phyloP scores from a whole-genome alignment of 345 rosid genomes.

The Heritiera fomes region DNA sequence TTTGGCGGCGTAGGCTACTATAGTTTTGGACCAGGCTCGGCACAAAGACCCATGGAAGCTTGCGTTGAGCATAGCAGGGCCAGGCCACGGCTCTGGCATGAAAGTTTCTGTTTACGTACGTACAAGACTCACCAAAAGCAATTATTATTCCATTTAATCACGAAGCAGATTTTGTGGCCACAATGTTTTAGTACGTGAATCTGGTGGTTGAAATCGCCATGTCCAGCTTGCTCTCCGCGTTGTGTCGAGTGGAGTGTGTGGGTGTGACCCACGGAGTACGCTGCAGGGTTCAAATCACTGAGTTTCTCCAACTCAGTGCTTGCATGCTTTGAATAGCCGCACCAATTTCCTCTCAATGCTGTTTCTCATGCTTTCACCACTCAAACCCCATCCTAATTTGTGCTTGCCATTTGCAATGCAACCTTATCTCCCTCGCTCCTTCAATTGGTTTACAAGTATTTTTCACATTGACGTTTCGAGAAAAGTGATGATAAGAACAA shows the following conservation, averaged over 20 bases:
- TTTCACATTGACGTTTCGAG: not conserved
- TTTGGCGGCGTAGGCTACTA: too few relatives aligned
- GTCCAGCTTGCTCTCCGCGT: conserved; percentile 15
- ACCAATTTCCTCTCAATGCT: conserved; percentile 21
- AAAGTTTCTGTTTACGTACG: not conserved
- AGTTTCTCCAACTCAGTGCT: conserved; percentile 14
- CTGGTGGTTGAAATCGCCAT: conserved; percentile 24
- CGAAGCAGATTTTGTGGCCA: conserved; percentile 18
- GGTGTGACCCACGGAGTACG: conserved; percentile 19
- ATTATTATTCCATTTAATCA: conserved; percentile 19
- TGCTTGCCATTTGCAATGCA: conserved; percentile 11
- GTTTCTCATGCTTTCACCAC: conserved; percentile 19
- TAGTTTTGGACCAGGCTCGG: not conserved
- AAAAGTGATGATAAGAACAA: not conserved
- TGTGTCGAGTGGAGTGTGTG: conserved; percentile 15
- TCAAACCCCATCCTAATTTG: not conserved
- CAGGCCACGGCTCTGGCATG: not conserved
- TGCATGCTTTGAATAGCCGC: conserved; percentile 30
- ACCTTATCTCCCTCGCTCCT: not conserved
- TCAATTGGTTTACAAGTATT: not conserved
- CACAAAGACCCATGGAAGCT: not conserved
- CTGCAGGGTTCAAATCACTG: not conserved
- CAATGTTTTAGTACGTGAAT: conserved; percentile 13
- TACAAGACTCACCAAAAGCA: not conserved
- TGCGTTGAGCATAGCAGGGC: not conserved